These are phyloP conservation scores for Microglena sp. DNA, from an alignment of 139 green algal species.

Conservation along the genomic window DNA sequence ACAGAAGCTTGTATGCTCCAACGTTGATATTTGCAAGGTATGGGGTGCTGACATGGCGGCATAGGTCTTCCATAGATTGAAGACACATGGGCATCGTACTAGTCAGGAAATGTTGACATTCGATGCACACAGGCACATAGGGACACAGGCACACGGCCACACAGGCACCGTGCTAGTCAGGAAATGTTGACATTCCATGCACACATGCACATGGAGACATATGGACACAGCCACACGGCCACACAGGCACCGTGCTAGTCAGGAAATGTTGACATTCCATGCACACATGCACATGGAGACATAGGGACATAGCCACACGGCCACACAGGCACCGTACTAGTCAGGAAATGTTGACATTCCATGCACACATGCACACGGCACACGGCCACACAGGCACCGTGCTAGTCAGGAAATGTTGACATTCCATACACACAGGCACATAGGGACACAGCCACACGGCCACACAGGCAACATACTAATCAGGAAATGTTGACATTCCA, in stretches of 20 bases:
- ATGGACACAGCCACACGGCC: no score
- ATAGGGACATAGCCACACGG: no score
- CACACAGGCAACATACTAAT: neutral
- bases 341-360: no score
- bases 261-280: no score
- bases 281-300: no score
- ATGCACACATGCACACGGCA: no score
- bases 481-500: no score
- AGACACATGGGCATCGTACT: neutral
- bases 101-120: neutral
- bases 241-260: no score
- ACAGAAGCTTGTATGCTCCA: constrained; percentile 61
- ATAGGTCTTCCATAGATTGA: neutral
- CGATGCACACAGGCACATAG: neutral
- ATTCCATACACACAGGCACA: neutral
- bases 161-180: neutral
- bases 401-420: neutral
- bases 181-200: no score
- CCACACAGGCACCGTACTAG: no score
- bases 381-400: no score
- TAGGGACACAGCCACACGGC: neutral
- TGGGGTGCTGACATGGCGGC: neutral
- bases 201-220: neutral
- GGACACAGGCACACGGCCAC: neutral
- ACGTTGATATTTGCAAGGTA: constrained; percentile 54